These are phyloP conservation scores for Coriolopsis trogii DNA, from an alignment of 1,284 basidiomycete species.

Conservation along the genomic window DNA sequence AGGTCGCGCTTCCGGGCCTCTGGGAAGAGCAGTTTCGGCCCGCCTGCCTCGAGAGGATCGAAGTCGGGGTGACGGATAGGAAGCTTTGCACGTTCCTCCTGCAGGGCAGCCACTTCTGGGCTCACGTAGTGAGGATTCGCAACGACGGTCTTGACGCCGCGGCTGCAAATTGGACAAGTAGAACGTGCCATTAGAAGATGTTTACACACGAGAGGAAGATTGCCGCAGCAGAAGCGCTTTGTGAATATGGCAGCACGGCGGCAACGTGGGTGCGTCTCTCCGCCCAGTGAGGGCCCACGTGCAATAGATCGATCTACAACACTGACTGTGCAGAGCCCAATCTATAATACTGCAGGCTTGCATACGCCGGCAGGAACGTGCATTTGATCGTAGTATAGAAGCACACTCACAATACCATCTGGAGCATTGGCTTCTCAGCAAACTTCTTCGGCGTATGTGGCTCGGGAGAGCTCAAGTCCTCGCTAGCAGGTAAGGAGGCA, in stretches of 20 bases:
- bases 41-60: slow-evolving; percentile 47
- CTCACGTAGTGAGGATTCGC: slow-evolving; percentile 54
- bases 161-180: slow-evolving; percentile 41
- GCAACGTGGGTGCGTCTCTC: too few relatives aligned
- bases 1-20: slow-evolving; percentile 28
- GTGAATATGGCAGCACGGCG: too few relatives aligned
- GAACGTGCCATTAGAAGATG: background rate
- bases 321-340: too few relatives aligned
- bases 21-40: slow-evolving; percentile 54
- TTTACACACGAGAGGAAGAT: background rate
- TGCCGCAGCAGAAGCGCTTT: too few relatives aligned
- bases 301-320: too few relatives aligned
- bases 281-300: too few relatives aligned
- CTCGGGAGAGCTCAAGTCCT: slow-evolving; percentile 13
- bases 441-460: slow-evolving; percentile 27
- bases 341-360: too few relatives aligned
- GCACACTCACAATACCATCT: slow-evolving; percentile 63
- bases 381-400: background rate
- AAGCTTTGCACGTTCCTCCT: slow-evolving; percentile 45
- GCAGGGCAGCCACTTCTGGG: slow-evolving; percentile 27
- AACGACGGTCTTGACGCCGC: slow-evolving; percentile 51
- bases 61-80: slow-evolving; percentile 55
- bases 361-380: too few relatives aligned
- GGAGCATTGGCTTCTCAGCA: slow-evolving; percentile 52
- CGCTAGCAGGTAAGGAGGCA: slow-evolving; percentile 11